Evolutionary conservation across 2,329 filamentous ascomycete genomes (phyloP), one percentile per base, ranked within the genome.

Genomic region (Cryphonectria japonica): DNA sequence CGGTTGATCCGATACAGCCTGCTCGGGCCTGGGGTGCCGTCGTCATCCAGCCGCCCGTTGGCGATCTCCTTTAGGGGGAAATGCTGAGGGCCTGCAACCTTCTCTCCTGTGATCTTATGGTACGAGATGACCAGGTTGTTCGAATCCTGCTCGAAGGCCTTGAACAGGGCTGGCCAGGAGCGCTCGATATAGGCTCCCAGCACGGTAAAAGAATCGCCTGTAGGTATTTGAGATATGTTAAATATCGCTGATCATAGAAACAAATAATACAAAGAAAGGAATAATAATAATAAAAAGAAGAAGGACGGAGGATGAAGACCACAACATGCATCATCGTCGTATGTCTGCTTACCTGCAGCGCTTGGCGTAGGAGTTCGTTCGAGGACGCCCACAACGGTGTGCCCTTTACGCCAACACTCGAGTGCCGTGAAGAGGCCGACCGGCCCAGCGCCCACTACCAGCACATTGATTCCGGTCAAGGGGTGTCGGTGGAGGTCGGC

Each of bases 171-270:
- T 22, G 76, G 76, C 74, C 75, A 77, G 41, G 26, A 50, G 2
- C 67, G 68, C 69, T 70, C 68, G 34, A 71, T 74, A 39, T 71
- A 74, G 3, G 65, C 62, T 19, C 71, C 72, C 7, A 76, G 74
- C 9, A 66, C 64, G 14, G 72, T 72, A 39, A 78, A 76, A 22
- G 70, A 71, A 54, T 78, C 77, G 13, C 76, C 76, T 77, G 52
- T 29, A 32, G 9, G 4, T 14, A 9, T 7, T 2, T 26, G 32
- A 4, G 13, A 19, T 9, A 9, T 57, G 52, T 57, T 26, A 57
- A 16, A 43, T 19, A 13, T 16, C 14, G 13, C 13, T 43, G 41
- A 6, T 26, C 11, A 16, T 3, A 13, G 41, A 13, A 43, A 16
- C 26, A 26, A 26, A 26, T 26, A 26, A 26, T 26, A 14, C 4